Evolutionary conservation across 225 moss, liverwort and hornwort species (phyloP), one percentile per base, ranked within the genome.

Genomic region (Straminergon stramineum): DNA sequence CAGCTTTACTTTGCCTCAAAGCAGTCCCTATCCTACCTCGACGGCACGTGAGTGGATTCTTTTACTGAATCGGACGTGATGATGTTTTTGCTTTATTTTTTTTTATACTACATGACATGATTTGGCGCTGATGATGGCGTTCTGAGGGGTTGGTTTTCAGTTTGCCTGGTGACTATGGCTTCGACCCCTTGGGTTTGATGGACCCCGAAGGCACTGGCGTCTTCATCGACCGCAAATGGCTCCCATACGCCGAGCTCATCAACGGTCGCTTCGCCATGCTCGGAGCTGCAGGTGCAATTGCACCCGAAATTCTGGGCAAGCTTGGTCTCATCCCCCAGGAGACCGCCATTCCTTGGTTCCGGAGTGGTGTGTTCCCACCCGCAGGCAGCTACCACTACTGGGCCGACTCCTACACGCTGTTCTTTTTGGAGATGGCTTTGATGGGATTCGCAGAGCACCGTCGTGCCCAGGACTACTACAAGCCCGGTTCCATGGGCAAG

Each of bases 381-480:
- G 6, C 91, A 13, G 98, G 98, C 26, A 30, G 41, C 6, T 98
- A 98, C 87, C 56, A 79, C 88, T 98, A 95, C 94, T 98, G 98
- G 98, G 98, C 98, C 17, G 98, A 98, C 79, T 75, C 94, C 26
- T 98, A 97, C 96, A 97, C 98, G 67, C 95, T 98, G 66, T 98
- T 98, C 89, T 93, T 96, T 26, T 30, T 98, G 24, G 98, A 98
- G 93, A 39, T 98, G 2, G 98, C 95, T 10, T 58, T 98, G 84
- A 87, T 98, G 74, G 98, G 98, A 41, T 98, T 98, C 83, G 98
- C 98, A 14, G 98, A 98, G 95, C 98, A 98, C 94, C 94, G 98
- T 75, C 96, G 97, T 48, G 97, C 97, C 5, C 98, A 98, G 91
- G 98, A 98, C 85, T 98, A 96, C 91, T 98, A 98, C 94, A 96